phyloP scores from a whole-genome alignment of 2,329 filamentous ascomycete species.

The Pleomassaria siparia region DNA sequence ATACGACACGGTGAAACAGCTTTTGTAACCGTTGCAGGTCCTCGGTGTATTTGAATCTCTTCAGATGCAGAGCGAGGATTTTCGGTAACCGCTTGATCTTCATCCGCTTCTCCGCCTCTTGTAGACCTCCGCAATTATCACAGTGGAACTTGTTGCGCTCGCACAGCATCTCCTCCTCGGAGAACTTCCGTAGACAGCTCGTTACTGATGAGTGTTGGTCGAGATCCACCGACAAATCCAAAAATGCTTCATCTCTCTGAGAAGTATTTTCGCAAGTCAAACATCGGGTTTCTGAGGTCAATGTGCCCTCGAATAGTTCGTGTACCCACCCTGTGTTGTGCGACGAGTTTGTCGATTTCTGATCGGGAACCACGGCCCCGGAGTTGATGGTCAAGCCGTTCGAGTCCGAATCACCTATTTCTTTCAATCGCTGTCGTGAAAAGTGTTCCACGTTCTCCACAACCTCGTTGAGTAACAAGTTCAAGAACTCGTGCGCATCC shows the following conservation, averaged over 20 bases:
- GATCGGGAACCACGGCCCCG: slow-evolving; percentile 21
- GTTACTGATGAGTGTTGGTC: slow-evolving; percentile 96
- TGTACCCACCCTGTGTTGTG: slow-evolving; percentile 76
- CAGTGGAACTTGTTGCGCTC: slow-evolving; percentile 99
- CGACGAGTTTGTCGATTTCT: slow-evolving; percentile 15
- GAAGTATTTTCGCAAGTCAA: slow-evolving; percentile 95
- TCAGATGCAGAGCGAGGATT: slow-evolving; percentile 88
- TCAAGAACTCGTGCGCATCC: slow-evolving; percentile 96
- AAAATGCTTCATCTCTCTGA: slow-evolving; percentile 90
- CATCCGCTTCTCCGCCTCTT: slow-evolving; percentile 99
- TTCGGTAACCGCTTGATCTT: slow-evolving; percentile 95
- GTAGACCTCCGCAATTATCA: slow-evolving; percentile 91
- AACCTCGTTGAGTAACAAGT: slow-evolving; percentile 91
- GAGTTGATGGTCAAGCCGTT: slow-evolving; percentile 21
- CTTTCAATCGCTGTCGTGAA: slow-evolving; percentile 62
- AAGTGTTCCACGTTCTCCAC: slow-evolving; percentile 93
- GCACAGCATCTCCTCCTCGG: slow-evolving; percentile 94
- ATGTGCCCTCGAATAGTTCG: slow-evolving; percentile 90
- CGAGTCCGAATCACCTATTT: slow-evolving; percentile 27
- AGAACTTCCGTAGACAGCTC: slow-evolving; percentile 92
- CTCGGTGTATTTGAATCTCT: slow-evolving; percentile 98
- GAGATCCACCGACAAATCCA: slow-evolving; percentile 93
- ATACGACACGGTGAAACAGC: slow-evolving; percentile 93
- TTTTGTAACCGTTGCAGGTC: slow-evolving; percentile 93
- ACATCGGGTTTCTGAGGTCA: slow-evolving; percentile 96